A percentile compares a stretch with the other conserved stretches of the same genome.
Evolutionary conservation across 345 rosid genomes (phyloP).

Genomic region (Eutrema japonicum): DNA sequence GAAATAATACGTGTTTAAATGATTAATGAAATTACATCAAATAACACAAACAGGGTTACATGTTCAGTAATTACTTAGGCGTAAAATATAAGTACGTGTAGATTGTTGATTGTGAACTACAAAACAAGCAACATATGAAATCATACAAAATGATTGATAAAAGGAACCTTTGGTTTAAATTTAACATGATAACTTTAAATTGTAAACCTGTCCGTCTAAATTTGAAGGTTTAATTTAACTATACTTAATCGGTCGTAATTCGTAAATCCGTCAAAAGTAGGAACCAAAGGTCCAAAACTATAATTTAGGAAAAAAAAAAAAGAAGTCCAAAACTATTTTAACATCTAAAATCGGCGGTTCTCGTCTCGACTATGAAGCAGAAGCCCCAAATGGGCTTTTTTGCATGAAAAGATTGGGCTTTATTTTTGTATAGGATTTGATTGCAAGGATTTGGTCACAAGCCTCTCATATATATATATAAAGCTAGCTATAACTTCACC

Average conservation of each 20-base stretch:
- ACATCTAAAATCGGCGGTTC: not conserved
- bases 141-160: constrained; percentile 28
- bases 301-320: too few relatives aligned
- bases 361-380: not conserved
- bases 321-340: not conserved
- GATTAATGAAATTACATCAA: not conserved
- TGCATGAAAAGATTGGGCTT: too few relatives aligned
- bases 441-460: too few relatives aligned
- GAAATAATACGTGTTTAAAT: not conserved
- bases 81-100: constrained; percentile 31
- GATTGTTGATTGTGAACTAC: constrained; percentile 18
- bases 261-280: not conserved
- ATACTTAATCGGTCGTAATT: not conserved
- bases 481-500: too few relatives aligned
- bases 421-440: too few relatives aligned
- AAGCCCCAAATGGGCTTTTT: too few relatives aligned
- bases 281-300: not conserved
- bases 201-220: not conserved
- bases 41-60: constrained; percentile 2
- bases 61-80: not conserved
- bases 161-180: constrained; percentile 3
- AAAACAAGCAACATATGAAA: constrained; percentile 25
- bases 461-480: too few relatives aligned
- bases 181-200: not conserved
- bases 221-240: not conserved